Percentiles rank a stretch among this genome's conserved stretches.
These are phyloP conservation scores for Chaetomium globosum DNA, from an alignment of 2,329 filamentous ascomycete genomes.

Conservation along the genomic window DNA sequence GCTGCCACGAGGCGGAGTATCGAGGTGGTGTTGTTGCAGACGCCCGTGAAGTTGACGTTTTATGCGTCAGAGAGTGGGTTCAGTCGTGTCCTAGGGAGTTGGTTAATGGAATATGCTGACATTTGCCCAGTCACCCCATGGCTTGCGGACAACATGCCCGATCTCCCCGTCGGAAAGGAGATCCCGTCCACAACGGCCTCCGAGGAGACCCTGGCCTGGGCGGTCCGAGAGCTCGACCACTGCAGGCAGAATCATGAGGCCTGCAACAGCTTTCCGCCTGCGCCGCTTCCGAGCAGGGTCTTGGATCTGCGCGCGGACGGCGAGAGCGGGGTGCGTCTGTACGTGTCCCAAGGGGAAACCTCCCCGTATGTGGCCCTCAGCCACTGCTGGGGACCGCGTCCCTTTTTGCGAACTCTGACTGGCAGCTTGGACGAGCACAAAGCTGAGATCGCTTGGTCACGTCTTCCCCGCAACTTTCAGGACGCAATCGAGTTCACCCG, in stretches of 20 bases:
- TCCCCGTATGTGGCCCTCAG: constrained; percentile 29
- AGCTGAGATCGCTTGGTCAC: constrained; percentile 22
- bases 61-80: constrained; percentile 22
- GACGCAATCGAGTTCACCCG: constrained; percentile 20
- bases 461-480: constrained; percentile 28
- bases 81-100: background rate
- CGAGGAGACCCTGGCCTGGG: constrained; percentile 24
- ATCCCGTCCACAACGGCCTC: constrained; percentile 20
- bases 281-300: constrained; percentile 24
- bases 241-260: constrained; percentile 21
- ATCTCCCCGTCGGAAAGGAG: constrained; percentile 14
- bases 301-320: constrained; percentile 15
- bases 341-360: constrained; percentile 16
- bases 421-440: constrained; percentile 23
- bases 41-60: constrained; percentile 23
- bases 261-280: constrained; percentile 8
- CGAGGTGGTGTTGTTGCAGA: constrained; percentile 22
- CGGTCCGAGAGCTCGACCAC: constrained; percentile 14
- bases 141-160: constrained; percentile 25
- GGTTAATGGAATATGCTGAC: background rate
- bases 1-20: constrained; percentile 15
- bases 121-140: constrained; percentile 13
- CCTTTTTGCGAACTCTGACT: constrained; percentile 25
- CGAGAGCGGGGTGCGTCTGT: constrained; percentile 19
- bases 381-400: constrained; percentile 34